Evolutionary conservation across 768 basidiomycete genomes (phyloP).

Genomic region (Pisolithus marmoratus): DNA sequence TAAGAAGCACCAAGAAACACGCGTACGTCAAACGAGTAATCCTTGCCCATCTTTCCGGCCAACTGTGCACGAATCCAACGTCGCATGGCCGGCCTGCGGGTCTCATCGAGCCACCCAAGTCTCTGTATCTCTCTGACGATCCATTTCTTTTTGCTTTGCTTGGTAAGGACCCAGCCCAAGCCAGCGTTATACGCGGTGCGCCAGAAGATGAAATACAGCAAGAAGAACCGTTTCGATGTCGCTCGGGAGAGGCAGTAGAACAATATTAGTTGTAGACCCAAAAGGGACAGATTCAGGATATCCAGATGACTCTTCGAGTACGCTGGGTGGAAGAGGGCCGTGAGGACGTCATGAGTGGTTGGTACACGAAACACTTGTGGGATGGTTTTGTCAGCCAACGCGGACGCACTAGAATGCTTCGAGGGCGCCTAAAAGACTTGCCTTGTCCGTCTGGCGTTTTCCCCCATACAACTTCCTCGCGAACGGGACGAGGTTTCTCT

Average conservation of each 20-base stretch:
- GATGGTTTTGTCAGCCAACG: slow-evolving; percentile 1
- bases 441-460: slow-evolving; percentile 81
- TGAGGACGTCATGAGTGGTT: slow-evolving; percentile 86
- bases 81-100: slow-evolving; percentile 55
- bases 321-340: slow-evolving; percentile 74
- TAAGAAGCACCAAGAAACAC: not conserved
- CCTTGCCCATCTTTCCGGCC: slow-evolving; percentile 88
- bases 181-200: slow-evolving; percentile 87
- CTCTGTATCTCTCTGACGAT: slow-evolving; percentile 77
- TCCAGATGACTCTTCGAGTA: slow-evolving; percentile 89
- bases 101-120: slow-evolving; percentile 84
- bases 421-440: slow-evolving; percentile 22
- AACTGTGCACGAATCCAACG: slow-evolving; percentile 86
- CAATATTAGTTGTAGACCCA: slow-evolving; percentile 71
- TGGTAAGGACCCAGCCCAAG: slow-evolving; percentile 88
- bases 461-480: slow-evolving; percentile 76
- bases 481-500: slow-evolving; percentile 6
- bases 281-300: slow-evolving; percentile 72
- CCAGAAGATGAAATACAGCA: slow-evolving; percentile 92
- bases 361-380: slow-evolving; percentile 83
- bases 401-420: not conserved
- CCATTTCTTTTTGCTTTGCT: slow-evolving; percentile 94
- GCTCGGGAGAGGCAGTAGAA: slow-evolving; percentile 61
- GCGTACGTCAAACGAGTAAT: slow-evolving; percentile 88
- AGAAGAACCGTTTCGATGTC: slow-evolving; percentile 62